Evolutionary conservation across 768 basidiomycete species (phyloP).

Genomic region (Rhizopogon vesiculosus): DNA sequence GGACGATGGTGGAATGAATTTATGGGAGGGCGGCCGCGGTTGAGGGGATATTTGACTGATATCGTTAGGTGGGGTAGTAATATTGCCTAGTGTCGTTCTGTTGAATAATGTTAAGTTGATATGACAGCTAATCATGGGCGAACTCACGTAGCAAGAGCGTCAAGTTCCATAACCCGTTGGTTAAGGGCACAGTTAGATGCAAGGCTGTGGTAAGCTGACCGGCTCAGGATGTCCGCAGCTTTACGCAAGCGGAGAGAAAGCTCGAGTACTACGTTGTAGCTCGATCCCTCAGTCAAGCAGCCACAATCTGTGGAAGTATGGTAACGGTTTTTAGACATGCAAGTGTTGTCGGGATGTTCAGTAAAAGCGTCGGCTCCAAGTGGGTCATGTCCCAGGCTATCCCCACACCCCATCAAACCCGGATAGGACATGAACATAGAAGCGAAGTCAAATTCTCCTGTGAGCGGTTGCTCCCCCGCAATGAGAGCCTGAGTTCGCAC

Average conservation of each 20-base stretch:
- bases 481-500: conserved; percentile 25
- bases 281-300: conserved; percentile 50
- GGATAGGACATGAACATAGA: conserved; percentile 37
- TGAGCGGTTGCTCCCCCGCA: conserved; percentile 18
- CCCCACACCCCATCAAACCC: conserved; percentile 13
- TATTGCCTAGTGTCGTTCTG: conserved; percentile 40
- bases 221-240: conserved; percentile 51
- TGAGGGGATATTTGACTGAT: conserved; percentile 8
- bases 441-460: conserved; percentile 37
- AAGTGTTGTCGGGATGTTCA: conserved; percentile 6
- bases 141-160: conserved; percentile 49
- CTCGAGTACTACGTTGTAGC: conserved; percentile 58
- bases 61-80: conserved; percentile 23
- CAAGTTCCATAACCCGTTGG: conserved; percentile 46
- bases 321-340: conserved; percentile 11
- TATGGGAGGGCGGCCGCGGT: conserved; percentile 8
- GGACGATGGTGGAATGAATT: not conserved
- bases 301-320: conserved; percentile 34
- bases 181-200: conserved; percentile 30
- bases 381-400: conserved; percentile 3
- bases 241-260: conserved; percentile 60
- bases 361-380: not conserved
- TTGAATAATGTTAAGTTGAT: conserved; percentile 6
- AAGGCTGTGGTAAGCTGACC: conserved; percentile 35
- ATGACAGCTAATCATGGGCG: not conserved